A percentile compares a stretch with the other conserved stretches of the same genome.
Evolutionary conservation across 345 rosid genomes (phyloP).

Genomic region (Schrenkiella parvula): DNA sequence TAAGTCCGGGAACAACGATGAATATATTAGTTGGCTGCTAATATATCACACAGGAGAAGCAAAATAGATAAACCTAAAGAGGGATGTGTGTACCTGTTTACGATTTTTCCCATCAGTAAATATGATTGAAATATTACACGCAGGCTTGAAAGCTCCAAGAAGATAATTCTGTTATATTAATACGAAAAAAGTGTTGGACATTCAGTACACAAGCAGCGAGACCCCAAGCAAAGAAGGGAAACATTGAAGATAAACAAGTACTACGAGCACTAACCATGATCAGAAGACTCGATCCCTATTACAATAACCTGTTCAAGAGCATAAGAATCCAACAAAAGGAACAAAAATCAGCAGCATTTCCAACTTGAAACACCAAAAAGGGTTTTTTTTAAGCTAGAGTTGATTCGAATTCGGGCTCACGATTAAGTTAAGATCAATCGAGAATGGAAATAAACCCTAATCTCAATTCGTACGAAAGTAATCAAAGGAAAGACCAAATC

Average conservation of each 20-base stretch:
- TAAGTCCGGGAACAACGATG: neutral
- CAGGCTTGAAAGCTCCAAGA: constrained; percentile 95
- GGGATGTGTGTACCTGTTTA: constrained; percentile 53
- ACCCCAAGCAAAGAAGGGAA: neutral
- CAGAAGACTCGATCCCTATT: constrained; percentile 7
- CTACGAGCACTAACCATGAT: constrained; percentile 30
- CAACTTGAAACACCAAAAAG: neutral
- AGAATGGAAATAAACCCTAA: constrained; percentile 9
- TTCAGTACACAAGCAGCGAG: neutral
- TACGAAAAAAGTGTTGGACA: neutral
- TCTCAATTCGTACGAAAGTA: neutral
- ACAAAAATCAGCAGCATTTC: constrained; percentile 14
- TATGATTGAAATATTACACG: constrained; percentile 66
- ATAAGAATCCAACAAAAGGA: neutral
- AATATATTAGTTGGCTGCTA: neutral
- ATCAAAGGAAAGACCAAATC: neutral
- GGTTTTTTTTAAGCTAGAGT: neutral
- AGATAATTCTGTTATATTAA: constrained; percentile 62
- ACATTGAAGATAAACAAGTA: neutral
- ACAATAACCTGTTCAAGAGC: constrained; percentile 11
- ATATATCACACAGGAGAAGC: neutral
- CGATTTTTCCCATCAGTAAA: constrained; percentile 80
- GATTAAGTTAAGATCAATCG: neutral
- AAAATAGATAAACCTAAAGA: neutral
- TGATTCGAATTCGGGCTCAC: neutral